Evolutionary conservation across 305 asterid genomes (phyloP).

Genomic region (Euphrasia arctica): DNA sequence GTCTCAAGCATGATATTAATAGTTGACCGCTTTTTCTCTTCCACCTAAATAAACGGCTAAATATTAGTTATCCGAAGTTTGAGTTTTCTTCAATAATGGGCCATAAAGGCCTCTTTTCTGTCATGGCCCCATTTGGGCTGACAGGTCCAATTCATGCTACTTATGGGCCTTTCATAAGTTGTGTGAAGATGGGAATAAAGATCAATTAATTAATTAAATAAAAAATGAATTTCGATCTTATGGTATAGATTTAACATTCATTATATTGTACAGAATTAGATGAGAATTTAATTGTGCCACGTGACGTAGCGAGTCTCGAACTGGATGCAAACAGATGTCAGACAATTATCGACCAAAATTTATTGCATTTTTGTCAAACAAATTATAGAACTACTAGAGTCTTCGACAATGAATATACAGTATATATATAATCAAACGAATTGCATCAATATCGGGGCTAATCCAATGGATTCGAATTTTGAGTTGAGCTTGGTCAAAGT

Average conservation of each 20-base stretch:
- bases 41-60: slow-evolving; percentile 38
- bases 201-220: no score
- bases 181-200: no score
- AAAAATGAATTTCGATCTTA: neutral
- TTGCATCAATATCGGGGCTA: no score
- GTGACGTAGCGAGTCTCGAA: neutral
- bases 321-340: neutral
- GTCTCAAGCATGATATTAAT: neutral
- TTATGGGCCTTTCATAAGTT: neutral
- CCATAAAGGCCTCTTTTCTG: slow-evolving; percentile 5
- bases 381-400: no score
- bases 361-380: neutral
- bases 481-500: no score
- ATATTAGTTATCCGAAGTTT: neutral
- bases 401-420: no score
- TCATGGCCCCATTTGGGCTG: slow-evolving; percentile 16
- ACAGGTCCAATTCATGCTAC: neutral
- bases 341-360: neutral
- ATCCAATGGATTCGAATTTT: no score
- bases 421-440: no score
- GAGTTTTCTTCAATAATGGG: slow-evolving; percentile 24
- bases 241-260: neutral
- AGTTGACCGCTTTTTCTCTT: neutral
- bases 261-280: neutral
- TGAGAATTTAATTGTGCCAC: neutral